These are phyloP conservation scores for Halophytophthora polymorphica DNA, from an alignment of 352 stramenopile genomes.

Conservation along the genomic window DNA sequence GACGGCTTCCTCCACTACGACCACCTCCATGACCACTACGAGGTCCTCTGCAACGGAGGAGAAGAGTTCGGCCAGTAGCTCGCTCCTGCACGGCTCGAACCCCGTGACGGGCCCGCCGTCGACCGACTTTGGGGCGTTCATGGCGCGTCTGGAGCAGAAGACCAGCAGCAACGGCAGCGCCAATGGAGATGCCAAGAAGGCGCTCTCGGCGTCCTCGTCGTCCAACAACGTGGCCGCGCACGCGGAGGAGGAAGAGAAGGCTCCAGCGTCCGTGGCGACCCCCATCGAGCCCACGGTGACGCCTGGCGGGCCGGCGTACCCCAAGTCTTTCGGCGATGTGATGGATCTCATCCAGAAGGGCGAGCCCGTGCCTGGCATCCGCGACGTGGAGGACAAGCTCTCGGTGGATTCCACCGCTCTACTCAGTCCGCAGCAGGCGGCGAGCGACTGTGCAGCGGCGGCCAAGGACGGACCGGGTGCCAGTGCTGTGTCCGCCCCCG, in stretches of 20 bases:
- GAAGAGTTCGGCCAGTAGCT: slow-evolving; percentile 8
- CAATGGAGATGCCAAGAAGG: slow-evolving; percentile 18
- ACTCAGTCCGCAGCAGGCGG: slow-evolving; percentile 21
- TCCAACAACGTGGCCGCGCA: slow-evolving; percentile 2
- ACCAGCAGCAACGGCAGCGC: slow-evolving; percentile 31
- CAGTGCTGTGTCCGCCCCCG: slow-evolving; percentile 1
- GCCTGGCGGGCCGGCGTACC: slow-evolving; percentile 40
- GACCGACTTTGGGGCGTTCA: slow-evolving; percentile 45
- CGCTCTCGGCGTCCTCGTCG: neutral
- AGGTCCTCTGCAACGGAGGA: slow-evolving; percentile 11
- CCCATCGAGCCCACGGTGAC: slow-evolving; percentile 17
- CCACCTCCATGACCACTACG: slow-evolving; percentile 3
- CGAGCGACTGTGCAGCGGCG: slow-evolving; percentile 8
- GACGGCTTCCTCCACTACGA: slow-evolving; percentile 9
- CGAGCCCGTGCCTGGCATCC: slow-evolving; percentile 66
- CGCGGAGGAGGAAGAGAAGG: slow-evolving; percentile 36
- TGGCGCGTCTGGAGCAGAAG: slow-evolving; percentile 51
- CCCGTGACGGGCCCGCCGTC: slow-evolving; percentile 7
- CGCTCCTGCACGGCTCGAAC: neutral
- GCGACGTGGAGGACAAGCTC: slow-evolving; percentile 70
- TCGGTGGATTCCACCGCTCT: slow-evolving; percentile 49
- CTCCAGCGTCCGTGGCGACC: slow-evolving; percentile 7
- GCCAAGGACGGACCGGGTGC: neutral
- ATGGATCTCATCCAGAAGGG: slow-evolving; percentile 76
- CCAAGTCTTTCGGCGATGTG: slow-evolving; percentile 69